Percentiles rank a stretch among this genome's conserved stretches.
Conservation (phyloP, 2,329 filamentous ascomycete species). For the Dactylellina parvicollis region DNA sequence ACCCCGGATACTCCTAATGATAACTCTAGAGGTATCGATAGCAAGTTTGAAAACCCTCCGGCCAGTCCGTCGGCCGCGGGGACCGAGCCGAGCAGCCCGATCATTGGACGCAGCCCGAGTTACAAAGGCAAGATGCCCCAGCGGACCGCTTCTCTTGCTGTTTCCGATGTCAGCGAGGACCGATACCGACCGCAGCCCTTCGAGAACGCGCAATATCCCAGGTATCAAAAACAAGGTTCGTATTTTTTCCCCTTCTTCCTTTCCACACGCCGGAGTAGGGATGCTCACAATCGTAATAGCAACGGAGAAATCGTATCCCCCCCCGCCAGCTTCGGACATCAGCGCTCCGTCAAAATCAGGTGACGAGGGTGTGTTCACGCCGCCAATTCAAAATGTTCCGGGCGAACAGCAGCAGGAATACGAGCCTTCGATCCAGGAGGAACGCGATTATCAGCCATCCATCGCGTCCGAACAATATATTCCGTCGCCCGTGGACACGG, state of each 20-base stretch:
- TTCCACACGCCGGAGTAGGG: background rate
- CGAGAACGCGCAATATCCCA: conserved; percentile 37
- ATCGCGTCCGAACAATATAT: conserved; percentile 41
- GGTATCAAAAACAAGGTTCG: conserved; percentile 44
- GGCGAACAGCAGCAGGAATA: conserved; percentile 42
- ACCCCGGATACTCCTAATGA: conserved; percentile 43
- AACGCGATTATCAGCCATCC: conserved; percentile 38
- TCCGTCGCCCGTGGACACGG: conserved; percentile 41
- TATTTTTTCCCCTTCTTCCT: background rate
- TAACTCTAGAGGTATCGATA: conserved; percentile 11
- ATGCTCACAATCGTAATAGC: conserved; percentile 8
- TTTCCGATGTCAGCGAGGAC: conserved; percentile 48
- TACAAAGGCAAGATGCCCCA: conserved; percentile 51
- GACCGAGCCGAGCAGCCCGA: conserved; percentile 32
- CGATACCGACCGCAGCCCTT: conserved; percentile 43
- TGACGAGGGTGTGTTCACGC: conserved; percentile 44
- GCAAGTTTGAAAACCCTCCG: conserved; percentile 20
- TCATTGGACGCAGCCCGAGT: conserved; percentile 27
- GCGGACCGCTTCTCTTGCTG: conserved; percentile 30
- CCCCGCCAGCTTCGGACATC: conserved; percentile 46
- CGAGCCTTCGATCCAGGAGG: conserved; percentile 48
- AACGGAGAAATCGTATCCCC: conserved; percentile 27
- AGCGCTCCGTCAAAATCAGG: conserved; percentile 42
- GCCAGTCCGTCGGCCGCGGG: background rate
- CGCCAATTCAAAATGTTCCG: conserved; percentile 15